Base-by-base conservation (phyloP, 208 protist genomes). In the Crithidia thermophila region DNA sequence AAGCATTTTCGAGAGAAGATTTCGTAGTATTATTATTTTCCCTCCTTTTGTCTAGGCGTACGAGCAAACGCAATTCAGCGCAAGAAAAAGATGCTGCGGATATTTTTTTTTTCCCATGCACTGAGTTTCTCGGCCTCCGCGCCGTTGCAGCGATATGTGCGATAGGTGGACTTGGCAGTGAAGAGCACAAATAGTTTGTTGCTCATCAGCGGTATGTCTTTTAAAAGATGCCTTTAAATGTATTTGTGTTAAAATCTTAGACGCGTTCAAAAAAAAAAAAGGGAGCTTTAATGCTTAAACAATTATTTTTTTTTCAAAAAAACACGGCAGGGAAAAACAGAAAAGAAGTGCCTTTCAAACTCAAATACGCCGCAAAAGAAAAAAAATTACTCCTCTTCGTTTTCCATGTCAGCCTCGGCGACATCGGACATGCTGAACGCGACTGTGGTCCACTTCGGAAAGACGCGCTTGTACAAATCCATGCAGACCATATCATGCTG, bases 401-500 rank as follows among this genome's bases (percentile, higher is more conserved):
- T 74, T 49, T 86, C 75, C 20, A 72, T 70, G 13, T 67, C 65
- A 4, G 33, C 61, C 4, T 53, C 67, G n/a, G 56, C 45, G 20
- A 83, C 65, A 39, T 94, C 88, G n/a, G 72, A 77, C 11, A 88
- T 75, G 51, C 71, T 87, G 59, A 93, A 96, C 27, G 90, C 77
- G 13, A 94, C 79, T 0, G 90, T 96, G 28, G 87, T 94, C 88
- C 90, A 96, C 67, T 93, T 93, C 0, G 98, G 98, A 69, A 94
- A 99, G 13, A 98, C 94, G 39, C 98, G 89, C 79, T 99, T 99
- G 84, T 98, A 99, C 14, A 99, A 80, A 68, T 90, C 95, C 96
- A 99, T 98, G 75, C 97, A 99, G 30, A 99, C 84, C 33, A 98
- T 94, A 85, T 99, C 98, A 63, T 98, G 86, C 76, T 94, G 88